These are phyloP conservation scores for Bryoerythrophyllum caledonicum DNA, from an alignment of 225 moss, liverwort and hornwort genomes.

Conservation along the genomic window DNA sequence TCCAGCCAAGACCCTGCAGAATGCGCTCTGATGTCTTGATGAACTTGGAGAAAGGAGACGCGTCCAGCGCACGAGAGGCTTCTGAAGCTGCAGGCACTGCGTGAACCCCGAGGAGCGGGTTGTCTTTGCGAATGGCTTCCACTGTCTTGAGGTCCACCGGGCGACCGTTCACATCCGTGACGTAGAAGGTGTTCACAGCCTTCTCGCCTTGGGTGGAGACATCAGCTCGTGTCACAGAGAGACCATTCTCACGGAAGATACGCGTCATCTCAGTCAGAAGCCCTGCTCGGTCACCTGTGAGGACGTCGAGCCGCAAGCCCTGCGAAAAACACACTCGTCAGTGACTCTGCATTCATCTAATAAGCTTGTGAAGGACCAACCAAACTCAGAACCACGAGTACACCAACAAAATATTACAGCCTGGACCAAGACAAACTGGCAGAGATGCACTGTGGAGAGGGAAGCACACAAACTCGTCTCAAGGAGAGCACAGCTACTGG, in stretches of 20 bases:
- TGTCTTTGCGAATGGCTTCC: constrained; percentile 48
- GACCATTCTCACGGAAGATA: constrained; percentile 57
- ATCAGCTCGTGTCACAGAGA: constrained; percentile 64
- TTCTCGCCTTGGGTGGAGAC: constrained; percentile 56
- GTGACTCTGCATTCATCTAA: neutral
- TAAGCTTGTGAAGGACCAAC: neutral
- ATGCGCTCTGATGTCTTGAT: constrained; percentile 54
- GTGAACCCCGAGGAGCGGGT: constrained; percentile 45
- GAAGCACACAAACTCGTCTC: neutral
- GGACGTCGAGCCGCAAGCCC: constrained; percentile 60
- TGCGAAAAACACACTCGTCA: constrained; percentile 22
- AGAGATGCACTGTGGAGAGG: neutral
- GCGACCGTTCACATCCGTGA: constrained; percentile 49
- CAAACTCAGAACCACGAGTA: neutral
- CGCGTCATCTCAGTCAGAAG: constrained; percentile 63
- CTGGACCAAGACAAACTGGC: neutral
- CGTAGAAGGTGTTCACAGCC: constrained; percentile 65
- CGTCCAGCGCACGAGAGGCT: constrained; percentile 28
- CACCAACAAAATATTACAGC: neutral
- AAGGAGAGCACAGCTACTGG: neutral
- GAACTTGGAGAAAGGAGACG: constrained; percentile 52
- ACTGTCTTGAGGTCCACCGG: constrained; percentile 59
- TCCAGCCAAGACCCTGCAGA: constrained; percentile 63
- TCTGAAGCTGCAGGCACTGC: constrained; percentile 36
- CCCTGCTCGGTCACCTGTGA: constrained; percentile 59